Evolutionary conservation across 345 rosid species (phyloP).

Genomic region (Eucalyptus lansdowneana): DNA sequence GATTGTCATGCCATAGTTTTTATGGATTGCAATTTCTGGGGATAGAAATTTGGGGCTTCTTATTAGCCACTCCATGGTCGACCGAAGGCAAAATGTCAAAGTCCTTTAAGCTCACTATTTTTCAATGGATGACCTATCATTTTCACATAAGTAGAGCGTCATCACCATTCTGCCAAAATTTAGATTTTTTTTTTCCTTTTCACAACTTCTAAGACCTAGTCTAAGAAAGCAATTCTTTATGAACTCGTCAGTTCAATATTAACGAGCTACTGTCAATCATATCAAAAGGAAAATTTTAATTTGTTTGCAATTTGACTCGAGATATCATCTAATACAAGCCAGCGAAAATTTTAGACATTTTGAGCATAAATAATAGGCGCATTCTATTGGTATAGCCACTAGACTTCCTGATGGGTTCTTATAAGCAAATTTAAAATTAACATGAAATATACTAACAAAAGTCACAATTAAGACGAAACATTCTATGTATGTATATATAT

Average conservation of each 20-base stretch:
- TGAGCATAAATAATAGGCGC: background rate
- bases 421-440: background rate
- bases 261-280: rapidly evolving
- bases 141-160: background rate
- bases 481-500: background rate
- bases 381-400: background rate
- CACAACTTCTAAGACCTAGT: background rate
- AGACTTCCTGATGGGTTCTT: background rate
- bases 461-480: background rate
- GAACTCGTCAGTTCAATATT: background rate
- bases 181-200: background rate
- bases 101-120: too few species aligned
- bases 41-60: too few species aligned
- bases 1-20: too few species aligned
- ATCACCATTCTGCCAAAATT: background rate
- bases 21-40: too few species aligned
- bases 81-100: too few species aligned
- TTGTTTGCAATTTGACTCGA: background rate
- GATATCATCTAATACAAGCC: rapidly evolving
- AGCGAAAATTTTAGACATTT: background rate
- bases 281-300: background rate
- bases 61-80: too few species aligned
- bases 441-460: background rate
- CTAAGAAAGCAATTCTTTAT: background rate
- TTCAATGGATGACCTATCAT: too few species aligned